Conservation (phyloP, 2,329 filamentous ascomycete genomes). For the Monosporascus ibericus region DNA sequence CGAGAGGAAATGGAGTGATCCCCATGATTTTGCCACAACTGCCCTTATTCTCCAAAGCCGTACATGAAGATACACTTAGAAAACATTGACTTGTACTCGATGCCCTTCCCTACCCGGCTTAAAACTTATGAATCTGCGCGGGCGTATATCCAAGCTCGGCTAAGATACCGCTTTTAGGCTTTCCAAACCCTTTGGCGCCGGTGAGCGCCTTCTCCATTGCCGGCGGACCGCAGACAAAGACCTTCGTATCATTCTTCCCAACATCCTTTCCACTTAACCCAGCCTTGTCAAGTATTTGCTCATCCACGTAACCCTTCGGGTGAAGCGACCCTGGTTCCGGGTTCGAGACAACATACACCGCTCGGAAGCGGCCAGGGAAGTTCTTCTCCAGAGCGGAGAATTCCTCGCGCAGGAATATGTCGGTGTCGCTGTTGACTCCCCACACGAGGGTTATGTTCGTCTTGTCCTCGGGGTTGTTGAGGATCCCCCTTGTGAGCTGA, state of each 20-base stretch:
- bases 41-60: too few species aligned
- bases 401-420: conserved; percentile 53
- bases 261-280: conserved; percentile 23
- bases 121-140: conserved; percentile 55
- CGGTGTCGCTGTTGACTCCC: conserved; percentile 58
- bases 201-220: conserved; percentile 56
- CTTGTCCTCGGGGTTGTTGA: conserved; percentile 54
- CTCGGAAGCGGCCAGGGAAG: conserved; percentile 50
- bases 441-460: conserved; percentile 61
- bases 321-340: conserved; percentile 34
- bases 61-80: too few species aligned
- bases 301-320: conserved; percentile 52
- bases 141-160: conserved; percentile 51
- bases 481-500: conserved; percentile 56
- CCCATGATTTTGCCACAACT: too few species aligned
- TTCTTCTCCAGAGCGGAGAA: conserved; percentile 43
- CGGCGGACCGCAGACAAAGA: conserved; percentile 65
- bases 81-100: too few species aligned
- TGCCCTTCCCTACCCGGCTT: not conserved
- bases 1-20: too few species aligned
- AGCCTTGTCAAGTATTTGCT: conserved; percentile 47
- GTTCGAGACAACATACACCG: conserved; percentile 51
- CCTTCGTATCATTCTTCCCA: conserved; percentile 40
- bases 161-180: conserved; percentile 42
- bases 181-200: conserved; percentile 27